Evolutionary conservation across 2,329 filamentous ascomycete genomes (phyloP).

Genomic region (Sclerotinia glacialis): DNA sequence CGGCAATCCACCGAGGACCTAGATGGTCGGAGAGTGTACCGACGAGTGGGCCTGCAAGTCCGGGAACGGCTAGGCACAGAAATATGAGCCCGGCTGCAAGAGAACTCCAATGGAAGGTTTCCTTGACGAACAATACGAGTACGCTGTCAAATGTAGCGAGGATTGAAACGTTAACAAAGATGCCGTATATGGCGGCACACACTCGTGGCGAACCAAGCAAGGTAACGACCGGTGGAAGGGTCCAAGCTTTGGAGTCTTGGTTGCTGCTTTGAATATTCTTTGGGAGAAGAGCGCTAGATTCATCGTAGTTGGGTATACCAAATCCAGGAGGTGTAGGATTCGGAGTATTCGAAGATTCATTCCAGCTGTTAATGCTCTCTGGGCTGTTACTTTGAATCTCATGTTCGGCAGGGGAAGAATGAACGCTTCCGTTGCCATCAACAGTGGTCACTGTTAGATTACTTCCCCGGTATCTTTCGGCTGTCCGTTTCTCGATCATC

Average conservation of each 20-base stretch:
- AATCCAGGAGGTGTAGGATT: conserved; percentile 10
- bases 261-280: neutral
- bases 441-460: neutral
- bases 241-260: neutral
- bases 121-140: conserved; percentile 52
- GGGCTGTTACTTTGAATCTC: neutral
- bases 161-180: conserved; percentile 47
- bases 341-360: neutral
- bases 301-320: conserved; percentile 15
- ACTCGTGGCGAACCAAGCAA: conserved; percentile 35
- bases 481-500: conserved; percentile 56
- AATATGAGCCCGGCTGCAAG: conserved; percentile 57
- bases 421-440: neutral
- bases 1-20: conserved; percentile 60
- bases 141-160: conserved; percentile 55
- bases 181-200: conserved; percentile 42
- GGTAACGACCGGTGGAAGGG: conserved; percentile 25
- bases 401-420: neutral
- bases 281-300: conserved; percentile 5
- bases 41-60: conserved; percentile 56
- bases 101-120: conserved; percentile 54
- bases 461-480: conserved; percentile 46
- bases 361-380: neutral
- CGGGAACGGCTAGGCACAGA: conserved; percentile 55
- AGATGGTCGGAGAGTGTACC: conserved; percentile 49